phyloP scores from a whole-genome alignment of 169 alveolate species.

The Eimeria zaria region DNA sequence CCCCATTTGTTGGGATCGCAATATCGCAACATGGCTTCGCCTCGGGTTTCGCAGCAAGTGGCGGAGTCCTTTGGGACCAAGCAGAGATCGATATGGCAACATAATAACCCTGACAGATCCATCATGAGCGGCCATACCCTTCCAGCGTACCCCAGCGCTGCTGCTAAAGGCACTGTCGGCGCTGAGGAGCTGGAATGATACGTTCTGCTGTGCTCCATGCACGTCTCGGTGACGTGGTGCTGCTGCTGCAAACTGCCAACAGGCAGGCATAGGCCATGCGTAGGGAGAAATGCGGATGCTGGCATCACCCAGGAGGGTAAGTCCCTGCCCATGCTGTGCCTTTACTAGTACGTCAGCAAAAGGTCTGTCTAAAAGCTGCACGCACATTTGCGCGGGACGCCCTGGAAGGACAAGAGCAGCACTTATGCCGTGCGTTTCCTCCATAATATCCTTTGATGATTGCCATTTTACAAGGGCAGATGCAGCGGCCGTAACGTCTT shows the following conservation, averaged over 20 bases:
- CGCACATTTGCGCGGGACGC: slow-evolving; percentile 58
- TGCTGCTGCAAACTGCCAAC: slow-evolving; percentile 60
- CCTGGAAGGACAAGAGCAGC: slow-evolving; percentile 65
- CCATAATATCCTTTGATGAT: neutral
- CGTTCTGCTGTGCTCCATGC: neutral
- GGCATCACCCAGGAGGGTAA: slow-evolving; percentile 35
- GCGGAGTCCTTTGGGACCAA: neutral
- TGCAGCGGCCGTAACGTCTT: neutral
- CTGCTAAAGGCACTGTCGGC: slow-evolving; percentile 12
- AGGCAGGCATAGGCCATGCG: slow-evolving; percentile 66
- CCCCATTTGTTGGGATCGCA: neutral
- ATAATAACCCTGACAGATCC: slow-evolving; percentile 57
- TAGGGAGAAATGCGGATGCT: slow-evolving; percentile 65
- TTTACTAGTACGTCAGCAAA: slow-evolving; percentile 46
- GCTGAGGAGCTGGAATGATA: slow-evolving; percentile 38
- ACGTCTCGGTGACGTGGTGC: neutral
- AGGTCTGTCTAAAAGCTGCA: slow-evolving; percentile 67
- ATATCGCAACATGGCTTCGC: neutral
- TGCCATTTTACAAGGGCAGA: slow-evolving; percentile 19
- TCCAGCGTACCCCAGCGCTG: slow-evolving; percentile 32
- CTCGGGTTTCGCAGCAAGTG: slow-evolving; percentile 3
- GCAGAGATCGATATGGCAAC: slow-evolving; percentile 3
- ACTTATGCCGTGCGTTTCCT: neutral
- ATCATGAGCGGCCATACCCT: slow-evolving; percentile 62
- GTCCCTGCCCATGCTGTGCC: slow-evolving; percentile 37